A percentile compares a stretch with the other conserved stretches of the same genome.
phyloP scores from a whole-genome alignment of 2,329 filamentous ascomycete genomes.

The Colletotrichum liaoningense region DNA sequence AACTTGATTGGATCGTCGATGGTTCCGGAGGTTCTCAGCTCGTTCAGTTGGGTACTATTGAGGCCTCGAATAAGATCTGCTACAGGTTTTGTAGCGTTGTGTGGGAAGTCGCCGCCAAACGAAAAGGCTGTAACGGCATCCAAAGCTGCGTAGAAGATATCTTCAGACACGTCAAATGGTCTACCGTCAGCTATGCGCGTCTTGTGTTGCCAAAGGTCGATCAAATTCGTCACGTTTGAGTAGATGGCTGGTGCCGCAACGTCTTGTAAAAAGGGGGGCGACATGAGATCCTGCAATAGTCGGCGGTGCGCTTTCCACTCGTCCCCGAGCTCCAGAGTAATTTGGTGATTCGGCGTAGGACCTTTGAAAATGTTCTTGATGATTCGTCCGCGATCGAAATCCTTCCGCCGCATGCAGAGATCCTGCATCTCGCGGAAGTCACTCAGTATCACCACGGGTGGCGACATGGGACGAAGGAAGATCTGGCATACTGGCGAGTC shows the following conservation, averaged over 20 bases:
- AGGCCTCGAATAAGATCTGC: constrained; percentile 2
- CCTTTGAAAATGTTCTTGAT: constrained; percentile 14
- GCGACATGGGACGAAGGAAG: constrained; percentile 46
- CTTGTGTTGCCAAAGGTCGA: constrained; percentile 49
- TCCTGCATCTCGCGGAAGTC: constrained; percentile 48
- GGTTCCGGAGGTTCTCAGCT: neutral
- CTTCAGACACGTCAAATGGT: constrained; percentile 43
- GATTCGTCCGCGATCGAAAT: constrained; percentile 45
- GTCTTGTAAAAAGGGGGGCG: constrained; percentile 46
- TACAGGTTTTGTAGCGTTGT: constrained; percentile 14
- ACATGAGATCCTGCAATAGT: constrained; percentile 52
- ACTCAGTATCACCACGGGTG: constrained; percentile 45
- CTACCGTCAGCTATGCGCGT: constrained; percentile 41
- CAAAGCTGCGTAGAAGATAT: constrained; percentile 44
- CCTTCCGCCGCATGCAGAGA: constrained; percentile 47
- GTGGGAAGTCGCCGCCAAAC: constrained; percentile 39
- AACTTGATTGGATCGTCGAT: constrained; percentile 2
- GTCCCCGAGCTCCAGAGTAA: constrained; percentile 42
- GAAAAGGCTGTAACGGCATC: constrained; percentile 46
- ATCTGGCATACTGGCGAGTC: constrained; percentile 45
- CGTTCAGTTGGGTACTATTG: neutral
- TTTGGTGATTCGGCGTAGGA: constrained; percentile 44
- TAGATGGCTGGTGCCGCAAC: constrained; percentile 49
- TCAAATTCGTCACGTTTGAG: constrained; percentile 42
- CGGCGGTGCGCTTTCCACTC: constrained; percentile 47